Conservation (phyloP, 345 rosid genomes). For the Luvunga scandens region DNA sequence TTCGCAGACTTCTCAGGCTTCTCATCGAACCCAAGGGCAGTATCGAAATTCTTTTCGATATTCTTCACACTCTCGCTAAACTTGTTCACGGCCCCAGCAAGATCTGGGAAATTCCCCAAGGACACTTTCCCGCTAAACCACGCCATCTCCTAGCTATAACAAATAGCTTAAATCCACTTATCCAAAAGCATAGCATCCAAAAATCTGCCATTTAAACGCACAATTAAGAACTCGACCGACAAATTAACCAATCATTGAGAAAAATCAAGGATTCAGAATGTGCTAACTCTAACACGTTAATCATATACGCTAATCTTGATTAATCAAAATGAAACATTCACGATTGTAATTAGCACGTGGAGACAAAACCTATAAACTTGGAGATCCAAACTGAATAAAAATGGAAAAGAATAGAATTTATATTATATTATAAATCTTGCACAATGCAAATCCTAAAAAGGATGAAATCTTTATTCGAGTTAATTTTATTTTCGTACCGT, state of each 20-base stretch:
- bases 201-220: slow-evolving; percentile 26
- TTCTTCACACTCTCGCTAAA: slow-evolving; percentile 99
- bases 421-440: background rate
- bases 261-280: slow-evolving; percentile 11
- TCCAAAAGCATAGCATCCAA: slow-evolving; percentile 20
- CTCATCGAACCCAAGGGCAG: slow-evolving; percentile 90
- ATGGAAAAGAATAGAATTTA: background rate
- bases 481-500: background rate
- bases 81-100: slow-evolving; percentile 97
- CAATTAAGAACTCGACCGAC: slow-evolving; percentile 3
- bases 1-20: slow-evolving; percentile 82
- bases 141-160: slow-evolving; percentile 51
- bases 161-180: slow-evolving; percentile 26
- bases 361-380: background rate
- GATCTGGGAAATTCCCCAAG: slow-evolving; percentile 90
- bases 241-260: background rate
- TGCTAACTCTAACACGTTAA: background rate
- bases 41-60: slow-evolving; percentile 96
- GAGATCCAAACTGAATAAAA: background rate
- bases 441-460: background rate
- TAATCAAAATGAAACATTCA: background rate
- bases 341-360: background rate
- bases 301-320: background rate
- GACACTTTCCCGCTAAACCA: slow-evolving; percentile 95
- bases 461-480: background rate